A percentile compares a stretch with the other conserved stretches of the same genome.
Conservation (phyloP, 1,284 basidiomycete genomes). For the Ganoderma lucidum region DNA sequence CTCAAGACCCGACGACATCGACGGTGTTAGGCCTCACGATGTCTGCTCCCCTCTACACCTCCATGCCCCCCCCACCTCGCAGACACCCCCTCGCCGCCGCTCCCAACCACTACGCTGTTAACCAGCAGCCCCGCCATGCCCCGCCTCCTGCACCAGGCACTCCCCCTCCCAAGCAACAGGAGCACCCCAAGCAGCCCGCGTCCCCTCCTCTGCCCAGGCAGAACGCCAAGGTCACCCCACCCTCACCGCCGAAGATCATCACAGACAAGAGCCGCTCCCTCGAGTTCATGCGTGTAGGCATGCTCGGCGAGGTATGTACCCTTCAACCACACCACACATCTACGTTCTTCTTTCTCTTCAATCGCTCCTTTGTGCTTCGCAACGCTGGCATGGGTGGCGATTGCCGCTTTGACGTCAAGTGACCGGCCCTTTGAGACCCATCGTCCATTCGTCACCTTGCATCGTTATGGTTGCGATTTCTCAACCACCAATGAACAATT, state of each 20-base stretch:
- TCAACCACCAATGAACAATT: background rate
- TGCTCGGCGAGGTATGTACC: slow-evolving; percentile 83
- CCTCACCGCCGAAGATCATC: slow-evolving; percentile 84
- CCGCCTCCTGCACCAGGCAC: slow-evolving; percentile 33
- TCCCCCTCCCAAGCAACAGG: slow-evolving; percentile 34
- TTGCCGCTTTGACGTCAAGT: background rate
- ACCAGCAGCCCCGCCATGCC: slow-evolving; percentile 32
- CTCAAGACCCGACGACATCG: slow-evolving; percentile 32
- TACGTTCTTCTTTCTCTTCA: background rate
- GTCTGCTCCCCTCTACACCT: slow-evolving; percentile 37
- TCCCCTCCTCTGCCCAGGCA: slow-evolving; percentile 78
- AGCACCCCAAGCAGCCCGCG: slow-evolving; percentile 40
- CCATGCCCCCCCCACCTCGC: slow-evolving; percentile 39
- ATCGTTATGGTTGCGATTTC: background rate
- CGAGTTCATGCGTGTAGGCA: slow-evolving; percentile 76
- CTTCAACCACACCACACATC: background rate
- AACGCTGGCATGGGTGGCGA: background rate
- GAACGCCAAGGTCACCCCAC: slow-evolving; percentile 83
- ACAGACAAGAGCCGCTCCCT: slow-evolving; percentile 66
- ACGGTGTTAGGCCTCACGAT: slow-evolving; percentile 45
- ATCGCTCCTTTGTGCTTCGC: too few species aligned
- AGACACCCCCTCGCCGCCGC: slow-evolving; percentile 45
- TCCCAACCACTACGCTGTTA: slow-evolving; percentile 39
- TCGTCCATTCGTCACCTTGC: background rate
- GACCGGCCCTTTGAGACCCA: background rate